These are phyloP conservation scores for Crucihimalaya himalaica DNA, from an alignment of 345 rosid species.

Conservation along the genomic window DNA sequence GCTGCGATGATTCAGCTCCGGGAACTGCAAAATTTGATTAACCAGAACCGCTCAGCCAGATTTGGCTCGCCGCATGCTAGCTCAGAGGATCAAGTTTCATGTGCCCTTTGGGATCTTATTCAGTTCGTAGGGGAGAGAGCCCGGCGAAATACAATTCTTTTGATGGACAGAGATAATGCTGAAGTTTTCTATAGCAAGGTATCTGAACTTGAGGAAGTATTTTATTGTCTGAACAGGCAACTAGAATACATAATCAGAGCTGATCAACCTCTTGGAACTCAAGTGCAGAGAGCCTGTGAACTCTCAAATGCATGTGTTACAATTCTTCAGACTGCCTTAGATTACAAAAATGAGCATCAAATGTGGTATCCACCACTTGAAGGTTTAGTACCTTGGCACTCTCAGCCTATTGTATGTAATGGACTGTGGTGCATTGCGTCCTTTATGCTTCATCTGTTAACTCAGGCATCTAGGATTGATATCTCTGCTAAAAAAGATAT, in stretches of 20 bases:
- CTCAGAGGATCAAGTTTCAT: constrained; percentile 57
- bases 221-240: constrained; percentile 74
- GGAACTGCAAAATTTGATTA: constrained; percentile 69
- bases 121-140: constrained; percentile 88
- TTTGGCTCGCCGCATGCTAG: constrained; percentile 45
- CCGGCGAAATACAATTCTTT: constrained; percentile 80
- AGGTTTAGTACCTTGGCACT: constrained; percentile 84
- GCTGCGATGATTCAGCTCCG: constrained; percentile 84
- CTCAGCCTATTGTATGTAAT: constrained; percentile 63
- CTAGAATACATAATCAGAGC: constrained; percentile 64
- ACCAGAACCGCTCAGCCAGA: constrained; percentile 62
- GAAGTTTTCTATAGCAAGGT: constrained; percentile 97
- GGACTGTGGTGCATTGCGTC: constrained; percentile 84
- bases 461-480: constrained; percentile 57
- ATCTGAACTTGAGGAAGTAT: constrained; percentile 82
- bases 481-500: constrained; percentile 62
- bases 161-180: constrained; percentile 96
- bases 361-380: constrained; percentile 95
- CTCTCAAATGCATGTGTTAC: constrained; percentile 74
- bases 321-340: constrained; percentile 61
- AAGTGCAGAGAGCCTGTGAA: constrained; percentile 75
- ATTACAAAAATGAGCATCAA: constrained; percentile 72
- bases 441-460: constrained; percentile 66
- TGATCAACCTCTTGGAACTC: constrained; percentile 57
- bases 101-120: constrained; percentile 92